Base-by-base conservation (phyloP, 2,329 filamentous ascomycete species). In the Talaromyces albobiverticillius region DNA sequence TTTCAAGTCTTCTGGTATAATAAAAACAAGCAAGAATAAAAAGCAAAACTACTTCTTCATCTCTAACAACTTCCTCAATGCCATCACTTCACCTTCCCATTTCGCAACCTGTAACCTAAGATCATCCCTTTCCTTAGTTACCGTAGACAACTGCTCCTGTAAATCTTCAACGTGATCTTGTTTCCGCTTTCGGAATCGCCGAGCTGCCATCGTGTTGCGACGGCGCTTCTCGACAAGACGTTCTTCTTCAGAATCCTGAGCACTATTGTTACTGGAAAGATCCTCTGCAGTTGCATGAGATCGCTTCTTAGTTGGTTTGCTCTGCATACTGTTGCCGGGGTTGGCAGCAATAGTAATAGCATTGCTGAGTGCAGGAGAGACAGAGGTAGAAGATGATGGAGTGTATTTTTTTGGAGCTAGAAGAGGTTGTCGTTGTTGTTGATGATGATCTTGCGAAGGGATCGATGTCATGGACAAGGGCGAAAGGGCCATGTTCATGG, bases 21-120 rank as follows among this genome's bases (percentile, higher is more conserved):
- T 6, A 5, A 40, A 40, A 20, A 22, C 18, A 40, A 40, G 8
- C 3, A 40, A 10, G 13, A 51, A 31, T 22, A 22, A 42, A 41
- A 50, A 11, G 31, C 11, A 10, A 20, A 46, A 38, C 34, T 53
- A 53, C 36, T 59, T 26, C 46, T 53, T 57, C 50, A 43, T 54
- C 40, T 58, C 51, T 26, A 63, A 43, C 57, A 64, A 55, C 50
- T 66, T 61, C 47, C 63, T 64, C 52, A 71, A 54, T 38, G 64
- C 67, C 55, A 68, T 65, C 23, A 67, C 68, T 59, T 71, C 68
- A 8, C 68, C 69, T 58, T 71, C 67, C 43, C 71, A 56, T 55
- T 68, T 69, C 10, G 67, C 69, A 42, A 69, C 65, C 34, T 61
- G 63, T 51, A 71, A 61, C 56, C 59, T 67, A 60, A 70, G 59